phyloP scores from a whole-genome alignment of 805 yeast genomes.

The Saccharomyces mikatae region DNA sequence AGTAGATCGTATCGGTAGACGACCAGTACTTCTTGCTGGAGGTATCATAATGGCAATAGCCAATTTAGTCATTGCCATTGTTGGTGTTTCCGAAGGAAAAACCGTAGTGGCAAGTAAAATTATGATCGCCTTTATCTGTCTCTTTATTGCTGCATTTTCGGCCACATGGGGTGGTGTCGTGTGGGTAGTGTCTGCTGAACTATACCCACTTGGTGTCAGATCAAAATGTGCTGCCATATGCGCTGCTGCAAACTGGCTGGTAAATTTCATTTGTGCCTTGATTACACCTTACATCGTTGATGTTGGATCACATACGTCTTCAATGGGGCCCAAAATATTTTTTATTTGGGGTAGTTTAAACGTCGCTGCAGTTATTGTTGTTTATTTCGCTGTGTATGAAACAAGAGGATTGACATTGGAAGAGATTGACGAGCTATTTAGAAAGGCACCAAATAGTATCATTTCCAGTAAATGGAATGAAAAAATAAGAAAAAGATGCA shows the following conservation, averaged over 20 bases:
- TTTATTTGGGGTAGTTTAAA: constrained; percentile 75
- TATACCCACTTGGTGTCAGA: constrained; percentile 64
- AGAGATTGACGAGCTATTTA: constrained; percentile 70
- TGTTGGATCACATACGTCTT: constrained; percentile 58
- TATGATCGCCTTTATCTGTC: constrained; percentile 59
- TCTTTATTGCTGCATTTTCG: constrained; percentile 70
- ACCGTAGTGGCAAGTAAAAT: constrained; percentile 42
- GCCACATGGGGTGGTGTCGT: constrained; percentile 78
- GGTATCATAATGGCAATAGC: constrained; percentile 65
- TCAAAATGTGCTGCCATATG: constrained; percentile 70
- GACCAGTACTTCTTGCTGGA: constrained; percentile 61
- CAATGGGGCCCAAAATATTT: constrained; percentile 63
- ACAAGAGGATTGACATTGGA: constrained; percentile 75
- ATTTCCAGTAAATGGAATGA: constrained; percentile 39
- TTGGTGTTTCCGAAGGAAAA: constrained; percentile 35
- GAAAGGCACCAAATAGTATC: constrained; percentile 48
- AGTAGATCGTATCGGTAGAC: constrained; percentile 75
- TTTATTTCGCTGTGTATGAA: constrained; percentile 64
- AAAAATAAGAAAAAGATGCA: constrained; percentile 12
- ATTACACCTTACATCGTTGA: constrained; percentile 70
- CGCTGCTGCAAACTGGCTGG: constrained; percentile 75
- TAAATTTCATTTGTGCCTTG: constrained; percentile 66
- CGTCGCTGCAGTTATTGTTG: constrained; percentile 48
- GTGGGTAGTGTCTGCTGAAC: constrained; percentile 66
- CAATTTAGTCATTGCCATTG: constrained; percentile 61